A percentile compares a stretch with the other conserved stretches of the same genome.
Conservation (phyloP, 2,329 filamentous ascomycete species). For the Stemphylium lycopersici region DNA sequence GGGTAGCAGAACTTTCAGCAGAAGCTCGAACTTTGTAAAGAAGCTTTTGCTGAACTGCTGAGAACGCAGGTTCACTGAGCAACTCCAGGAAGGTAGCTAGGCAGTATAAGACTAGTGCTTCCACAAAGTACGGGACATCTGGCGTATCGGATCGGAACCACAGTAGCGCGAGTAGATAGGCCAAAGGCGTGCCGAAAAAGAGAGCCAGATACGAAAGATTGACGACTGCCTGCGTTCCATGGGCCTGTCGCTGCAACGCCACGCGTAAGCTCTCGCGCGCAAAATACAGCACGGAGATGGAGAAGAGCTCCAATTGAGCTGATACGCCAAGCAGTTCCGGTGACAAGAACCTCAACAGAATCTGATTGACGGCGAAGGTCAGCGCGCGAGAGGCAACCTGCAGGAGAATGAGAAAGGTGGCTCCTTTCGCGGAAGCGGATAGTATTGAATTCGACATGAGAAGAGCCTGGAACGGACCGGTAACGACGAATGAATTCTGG, state of each 20-base stretch:
- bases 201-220: conserved; percentile 87
- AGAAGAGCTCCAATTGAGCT: conserved; percentile 90
- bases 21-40: conserved; percentile 79
- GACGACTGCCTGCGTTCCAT: conserved; percentile 73
- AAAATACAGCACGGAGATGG: conserved; percentile 92
- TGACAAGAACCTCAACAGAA: conserved; percentile 85
- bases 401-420: conserved; percentile 83
- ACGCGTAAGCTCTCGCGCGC: conserved; percentile 88
- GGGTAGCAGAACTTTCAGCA: conserved; percentile 82
- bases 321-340: conserved; percentile 84
- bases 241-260: conserved; percentile 79
- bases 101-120: conserved; percentile 62
- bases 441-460: conserved; percentile 45
- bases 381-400: conserved; percentile 86
- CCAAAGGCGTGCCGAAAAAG: conserved; percentile 68
- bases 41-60: conserved; percentile 81
- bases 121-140: conserved; percentile 66
- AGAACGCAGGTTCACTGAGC: conserved; percentile 85
- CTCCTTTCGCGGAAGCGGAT: conserved; percentile 67
- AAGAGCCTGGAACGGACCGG: conserved; percentile 4
- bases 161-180: conserved; percentile 67
- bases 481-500: conserved; percentile 11
- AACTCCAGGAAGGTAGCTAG: conserved; percentile 74
- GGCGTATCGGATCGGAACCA: conserved; percentile 66
- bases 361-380: conserved; percentile 90